Evolutionary conservation across 2,329 filamentous ascomycete genomes (phyloP), one percentile per base, ranked within the genome.

Genomic region (Aspergillus hiratsukae): DNA sequence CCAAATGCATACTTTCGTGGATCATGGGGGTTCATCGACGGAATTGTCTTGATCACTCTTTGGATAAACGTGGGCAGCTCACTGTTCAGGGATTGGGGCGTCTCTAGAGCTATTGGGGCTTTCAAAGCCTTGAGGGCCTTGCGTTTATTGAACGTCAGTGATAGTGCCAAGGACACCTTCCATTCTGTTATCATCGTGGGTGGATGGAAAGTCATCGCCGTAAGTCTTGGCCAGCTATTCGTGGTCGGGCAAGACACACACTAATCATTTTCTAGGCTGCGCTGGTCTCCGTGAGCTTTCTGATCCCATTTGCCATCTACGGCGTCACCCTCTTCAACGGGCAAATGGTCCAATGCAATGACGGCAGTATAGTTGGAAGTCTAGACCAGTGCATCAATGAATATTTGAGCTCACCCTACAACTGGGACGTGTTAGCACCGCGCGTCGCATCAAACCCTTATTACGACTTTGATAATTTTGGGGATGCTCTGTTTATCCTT

Each of bases 291-390:
- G 80, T 99, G 64, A 96, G 93, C 63, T 84, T 99, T 69, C 79
- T 99, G 56, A 92, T 99, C 57, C 94, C 94, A 0, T 99, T 99
- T 71, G 94, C 94, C 61, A 93, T 99, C 40, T 97, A 97, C 63
- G 94, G 91, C 1, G 74, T 97, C 55, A 99, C 96, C 64, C 80
- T 99, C 2, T 99, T 99, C 76, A 89, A 88, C 60, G 93, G 92
- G 4, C 80, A 89, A 69, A 82, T 97, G 76, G 76, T 88, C 52
- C 66, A 76, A 23, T 99, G 94, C 78, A 99, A 97, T 68, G 91
- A 96, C 63, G 78, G 76, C 25, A 69, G 74, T 25, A 78, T 83
- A 28, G 83, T 87, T 9, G 77, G 80, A 35, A 80, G 83, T 55
- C 63, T 78, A 54, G 77, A 78, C 2, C 85, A 91, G 59, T 99